A percentile compares a stretch with the other conserved stretches of the same genome.
These are phyloP conservation scores for Boletus rubropictus DNA, from an alignment of 768 basidiomycete genomes.

Conservation along the genomic window DNA sequence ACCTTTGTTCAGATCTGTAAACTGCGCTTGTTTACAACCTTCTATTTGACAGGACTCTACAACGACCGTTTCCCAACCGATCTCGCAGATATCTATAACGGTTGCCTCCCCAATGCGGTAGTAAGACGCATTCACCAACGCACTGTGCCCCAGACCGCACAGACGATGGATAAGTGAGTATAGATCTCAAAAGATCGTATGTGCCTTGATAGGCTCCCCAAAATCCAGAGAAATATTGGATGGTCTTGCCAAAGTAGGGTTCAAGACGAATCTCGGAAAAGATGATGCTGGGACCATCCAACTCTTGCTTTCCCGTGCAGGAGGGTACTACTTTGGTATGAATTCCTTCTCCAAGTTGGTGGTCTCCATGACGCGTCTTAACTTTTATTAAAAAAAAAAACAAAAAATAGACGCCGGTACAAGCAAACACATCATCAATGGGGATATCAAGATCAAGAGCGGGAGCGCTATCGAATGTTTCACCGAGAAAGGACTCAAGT, in stretches of 20 bases:
- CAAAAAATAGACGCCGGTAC: slow-evolving; percentile 37
- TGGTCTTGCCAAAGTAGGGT: slow-evolving; percentile 34
- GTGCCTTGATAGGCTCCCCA: not conserved
- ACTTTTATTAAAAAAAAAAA: too few relatives aligned
- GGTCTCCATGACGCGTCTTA: not conserved
- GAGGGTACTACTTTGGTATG: slow-evolving; percentile 40
- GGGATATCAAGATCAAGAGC: slow-evolving; percentile 48
- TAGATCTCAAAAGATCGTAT: too few relatives aligned
- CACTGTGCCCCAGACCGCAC: slow-evolving; percentile 9
- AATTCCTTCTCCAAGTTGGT: too few relatives aligned
- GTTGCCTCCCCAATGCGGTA: slow-evolving; percentile 15
- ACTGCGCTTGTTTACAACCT: not conserved
- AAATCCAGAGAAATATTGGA: slow-evolving; percentile 32
- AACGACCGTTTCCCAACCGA: slow-evolving; percentile 22
- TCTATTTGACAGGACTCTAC: slow-evolving; percentile 7
- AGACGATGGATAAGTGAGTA: slow-evolving; percentile 26
- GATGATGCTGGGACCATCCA: slow-evolving; percentile 31
- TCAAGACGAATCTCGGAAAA: slow-evolving; percentile 34
- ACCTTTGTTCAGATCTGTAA: not conserved
- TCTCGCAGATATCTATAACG: slow-evolving; percentile 15
- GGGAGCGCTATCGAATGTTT: slow-evolving; percentile 32
- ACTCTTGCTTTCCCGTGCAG: slow-evolving; percentile 24
- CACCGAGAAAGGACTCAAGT: slow-evolving; percentile 28
- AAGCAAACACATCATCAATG: slow-evolving; percentile 39
- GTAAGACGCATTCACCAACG: slow-evolving; percentile 21